Evolutionary conservation across 805 yeast genomes (phyloP).

Genomic region (Metschnikowia matae): DNA sequence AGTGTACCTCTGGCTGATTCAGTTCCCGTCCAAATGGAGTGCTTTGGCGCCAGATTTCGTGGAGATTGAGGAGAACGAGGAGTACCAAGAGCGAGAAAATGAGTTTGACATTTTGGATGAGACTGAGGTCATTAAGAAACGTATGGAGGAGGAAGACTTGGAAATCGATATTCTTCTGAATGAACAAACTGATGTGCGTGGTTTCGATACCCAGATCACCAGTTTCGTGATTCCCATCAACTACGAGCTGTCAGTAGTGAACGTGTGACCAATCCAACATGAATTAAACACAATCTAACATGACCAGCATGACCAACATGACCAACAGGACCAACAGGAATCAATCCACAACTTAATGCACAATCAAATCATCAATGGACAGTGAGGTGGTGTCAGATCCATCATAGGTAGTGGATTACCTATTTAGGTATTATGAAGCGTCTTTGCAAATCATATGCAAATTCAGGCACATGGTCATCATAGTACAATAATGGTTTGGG

Average conservation of each 20-base stretch:
- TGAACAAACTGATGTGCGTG: constrained; percentile 69
- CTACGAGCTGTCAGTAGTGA: constrained; percentile 21
- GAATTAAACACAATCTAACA: no score
- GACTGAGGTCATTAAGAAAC: constrained; percentile 56
- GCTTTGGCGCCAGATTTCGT: constrained; percentile 95
- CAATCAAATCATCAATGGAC: no score
- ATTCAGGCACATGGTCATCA: no score
- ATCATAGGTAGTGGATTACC: no score
- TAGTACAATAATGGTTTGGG: no score
- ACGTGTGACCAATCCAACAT: neutral
- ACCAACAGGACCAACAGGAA: no score
- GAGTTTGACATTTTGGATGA: constrained; percentile 82
- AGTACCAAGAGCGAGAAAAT: constrained; percentile 83
- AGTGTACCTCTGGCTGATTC: constrained; percentile 76
- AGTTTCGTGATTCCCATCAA: constrained; percentile 62
- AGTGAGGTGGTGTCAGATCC: no score
- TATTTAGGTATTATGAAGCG: no score
- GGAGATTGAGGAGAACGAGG: constrained; percentile 87
- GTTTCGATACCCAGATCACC: constrained; percentile 48
- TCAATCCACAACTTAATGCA: no score
- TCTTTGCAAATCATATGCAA: no score
- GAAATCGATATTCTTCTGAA: constrained; percentile 60
- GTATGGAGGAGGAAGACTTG: constrained; percentile 56
- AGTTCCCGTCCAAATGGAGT: constrained; percentile 90
- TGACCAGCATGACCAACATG: no score